Base-by-base conservation (phyloP, 2,329 filamentous ascomycete species). In the Talaromyces marneffei region DNA sequence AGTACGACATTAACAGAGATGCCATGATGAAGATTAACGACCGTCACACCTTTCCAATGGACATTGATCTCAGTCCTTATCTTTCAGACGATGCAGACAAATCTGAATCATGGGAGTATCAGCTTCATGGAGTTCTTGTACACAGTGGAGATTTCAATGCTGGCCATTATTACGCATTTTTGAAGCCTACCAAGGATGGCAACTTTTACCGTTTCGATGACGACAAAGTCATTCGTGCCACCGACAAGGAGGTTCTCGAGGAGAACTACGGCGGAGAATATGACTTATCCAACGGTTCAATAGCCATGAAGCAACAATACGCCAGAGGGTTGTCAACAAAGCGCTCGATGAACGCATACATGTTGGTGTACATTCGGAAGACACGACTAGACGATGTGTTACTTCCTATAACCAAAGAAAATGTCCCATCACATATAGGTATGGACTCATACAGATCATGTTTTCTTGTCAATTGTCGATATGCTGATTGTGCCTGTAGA, bases 141-240 rank as follows among this genome's bases (percentile, higher is more conserved):
- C 94, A 99, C 76, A 97, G 91, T 67, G 94, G 94, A 64, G 94
- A 97, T 71, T 83, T 97, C 60, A 97, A 99, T 74, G 93, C 95
- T 10, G 94, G 94, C 3, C 94, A 99, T 76, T 99, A 99, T 77
- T 99, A 99, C 72, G 94, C 94, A 0, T 99, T 96, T 76, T 79
- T 99, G 68, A 97, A 96, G 73, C 94, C 95, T 0, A 85, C 87
- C 62, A 95, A 96, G 76, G 90, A 96, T 64, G 93, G 94, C 33
- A 86, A 90, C 79, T 99, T 96, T 79, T 97, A 95, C 81, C 94
- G 90, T 70, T 99, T 96, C 69, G 95, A 99, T 69, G 94, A 99
- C 66, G 94, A 99, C 71, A 89, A 92, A 66, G 94, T 99, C 42
- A 97, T 92, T n/a, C 90, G 90, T 66, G 93, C 92, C 1, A 97